Evolutionary conservation across 2,329 filamentous ascomycete genomes (phyloP), one percentile per base, ranked within the genome.

Genomic region (Cladosporium velox): DNA sequence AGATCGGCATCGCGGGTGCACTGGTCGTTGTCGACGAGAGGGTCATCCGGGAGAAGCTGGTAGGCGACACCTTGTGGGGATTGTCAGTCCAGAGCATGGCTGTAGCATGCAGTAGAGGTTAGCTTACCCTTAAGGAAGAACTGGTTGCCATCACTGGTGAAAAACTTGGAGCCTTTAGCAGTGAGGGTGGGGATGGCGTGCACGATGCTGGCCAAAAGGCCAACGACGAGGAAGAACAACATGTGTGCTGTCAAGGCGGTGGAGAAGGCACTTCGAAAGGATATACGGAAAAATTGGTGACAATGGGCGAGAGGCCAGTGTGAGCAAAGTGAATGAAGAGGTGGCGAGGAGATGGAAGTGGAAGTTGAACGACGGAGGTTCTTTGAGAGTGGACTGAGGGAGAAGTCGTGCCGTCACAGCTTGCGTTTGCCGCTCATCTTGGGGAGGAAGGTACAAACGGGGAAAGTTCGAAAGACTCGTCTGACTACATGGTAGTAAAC

Each of bases 141-240:
- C 76, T 96, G 92, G 35, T 88, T 84, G 70, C 92, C 92, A 77
- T 93, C 87, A 73, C 86, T 87, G 71, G 88, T 88, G 82, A 96
- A 96, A 82, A 96, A 92, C 80, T 96, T 96, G 81, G 89, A 88
- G 60, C 92, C 92, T 64, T 89, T 86, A 51, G 80, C 79, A n/a
- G 81, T 81, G 68, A 89, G 85, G 64, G 84, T 85, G 41, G 85
- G 80, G 58, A 88, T 79, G 65, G 79, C 82, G 65, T 73, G 72
- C 21, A 74, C 72, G n/a, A 71, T 64, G 49, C 51, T 44, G 18
- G 59, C 54, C 58, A 72, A 57, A 4, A 66, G 59, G 32, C 28
- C 59, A 2, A 66, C 28, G 10, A 49, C 18, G 32, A 54, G 24
- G 47, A 55, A 47, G 26, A 59, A 44, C 55, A 65, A 15, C 64